phyloP scores from a whole-genome alignment of 148 eudicot species.

The Rhododendron ferrugineum region DNA sequence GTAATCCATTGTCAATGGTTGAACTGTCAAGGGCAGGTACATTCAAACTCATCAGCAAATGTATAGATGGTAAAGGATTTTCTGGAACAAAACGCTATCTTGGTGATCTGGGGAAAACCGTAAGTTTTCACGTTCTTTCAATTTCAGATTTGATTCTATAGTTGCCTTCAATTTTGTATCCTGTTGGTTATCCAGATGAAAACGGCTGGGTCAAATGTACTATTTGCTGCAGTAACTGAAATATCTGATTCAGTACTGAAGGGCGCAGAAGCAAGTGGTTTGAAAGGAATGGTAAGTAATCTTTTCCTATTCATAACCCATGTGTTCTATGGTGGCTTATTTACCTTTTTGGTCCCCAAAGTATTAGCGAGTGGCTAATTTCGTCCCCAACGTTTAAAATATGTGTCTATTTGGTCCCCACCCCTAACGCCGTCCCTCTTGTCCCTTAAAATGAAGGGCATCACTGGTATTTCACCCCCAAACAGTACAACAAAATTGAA shows the following conservation, averaged over 20 bases:
- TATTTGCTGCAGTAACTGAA: slow-evolving; percentile 93
- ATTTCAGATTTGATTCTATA: neutral
- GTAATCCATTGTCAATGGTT: slow-evolving; percentile 15
- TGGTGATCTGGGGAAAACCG: slow-evolving; percentile 94
- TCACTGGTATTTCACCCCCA: too few relatives aligned
- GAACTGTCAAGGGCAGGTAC: slow-evolving; percentile 55
- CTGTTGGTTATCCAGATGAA: slow-evolving; percentile 51
- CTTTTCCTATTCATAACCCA: neutral
- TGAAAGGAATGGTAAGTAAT: slow-evolving; percentile 75
- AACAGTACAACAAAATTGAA: too few relatives aligned
- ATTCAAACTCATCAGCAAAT: slow-evolving; percentile 84
- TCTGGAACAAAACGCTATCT: slow-evolving; percentile 93
- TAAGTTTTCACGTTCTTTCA: slow-evolving; percentile 24
- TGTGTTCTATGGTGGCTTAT: neutral
- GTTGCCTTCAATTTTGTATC: slow-evolving; percentile 12
- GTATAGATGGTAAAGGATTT: slow-evolving; percentile 68
- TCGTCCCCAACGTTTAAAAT: too few relatives aligned
- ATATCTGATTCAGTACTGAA: slow-evolving; percentile 85
- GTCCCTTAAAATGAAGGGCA: too few relatives aligned
- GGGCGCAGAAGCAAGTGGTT: slow-evolving; percentile 95
- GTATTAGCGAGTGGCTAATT: too few relatives aligned
- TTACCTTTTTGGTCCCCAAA: too few relatives aligned
- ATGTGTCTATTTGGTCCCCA: too few relatives aligned
- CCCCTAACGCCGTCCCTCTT: too few relatives aligned
- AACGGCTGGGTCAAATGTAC: slow-evolving; percentile 83